Evolutionary conservation across 352 stramenopile species (phyloP), one percentile per base, ranked within the genome.

Genomic region (Globisporangium middletonii): DNA sequence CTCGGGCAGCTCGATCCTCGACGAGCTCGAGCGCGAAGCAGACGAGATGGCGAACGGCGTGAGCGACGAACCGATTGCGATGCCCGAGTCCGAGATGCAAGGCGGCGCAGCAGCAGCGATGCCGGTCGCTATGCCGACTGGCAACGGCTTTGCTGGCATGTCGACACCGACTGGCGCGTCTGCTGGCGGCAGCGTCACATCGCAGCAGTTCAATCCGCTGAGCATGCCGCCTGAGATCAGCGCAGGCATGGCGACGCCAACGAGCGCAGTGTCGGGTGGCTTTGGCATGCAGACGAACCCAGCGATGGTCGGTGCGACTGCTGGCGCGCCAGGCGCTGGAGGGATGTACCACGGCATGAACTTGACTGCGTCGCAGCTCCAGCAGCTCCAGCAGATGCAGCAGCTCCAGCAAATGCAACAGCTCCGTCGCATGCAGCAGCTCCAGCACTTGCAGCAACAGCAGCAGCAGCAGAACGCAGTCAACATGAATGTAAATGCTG

Each of bases 31-130:
- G 48, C 79, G 85, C 16, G 85, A 95, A 51, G 82, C 85, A 1
- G 77, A 95, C 61, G 85, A 95, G 58, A 95, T 95, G 85, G 85
- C 85, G 1, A 88, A 90, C 53, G 78, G 81, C 16, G 66, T 92
- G 18, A 92, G 71, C 52, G 85, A 95, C 42, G 72, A 93, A 53
- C 83, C 85, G 1, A 63, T 95, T 12, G 83, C 81, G 6, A 95
- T 95, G 85, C 81, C 83, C 8, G 77, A 89, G 43, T 87, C 82
- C 0, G 85, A 95, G 61, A 63, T 92, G 16, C 81, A 92, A 69
- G 56, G 44, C 6, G 38, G 37, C 12, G 33, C 68, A 13, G 13
- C 53, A 7, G 1, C 60, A 33, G 23, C 23, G 23, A 60, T 72
- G 53, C 15, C 50, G 4, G 47, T 51, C 33, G 54, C 57, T 7